These are phyloP conservation scores for Botrytis hyacinthi DNA, from an alignment of 2,329 filamentous ascomycete genomes.

Conservation along the genomic window DNA sequence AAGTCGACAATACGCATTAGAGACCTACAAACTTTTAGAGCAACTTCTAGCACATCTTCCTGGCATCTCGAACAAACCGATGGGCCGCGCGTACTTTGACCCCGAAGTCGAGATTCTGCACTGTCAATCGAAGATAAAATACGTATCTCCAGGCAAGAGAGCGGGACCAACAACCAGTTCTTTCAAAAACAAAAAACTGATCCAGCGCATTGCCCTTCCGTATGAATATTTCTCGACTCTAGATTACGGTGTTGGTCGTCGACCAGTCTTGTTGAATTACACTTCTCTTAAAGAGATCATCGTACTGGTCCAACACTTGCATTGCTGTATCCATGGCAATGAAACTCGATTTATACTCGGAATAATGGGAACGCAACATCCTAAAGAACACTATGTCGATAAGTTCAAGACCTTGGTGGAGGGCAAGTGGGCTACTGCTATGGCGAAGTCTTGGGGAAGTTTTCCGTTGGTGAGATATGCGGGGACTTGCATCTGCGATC, in stretches of 20 bases:
- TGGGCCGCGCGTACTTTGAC: neutral
- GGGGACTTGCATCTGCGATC: neutral
- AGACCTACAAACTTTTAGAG: neutral
- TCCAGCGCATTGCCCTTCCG: neutral
- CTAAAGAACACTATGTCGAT: neutral
- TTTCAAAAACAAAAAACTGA: neutral
- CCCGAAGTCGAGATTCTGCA: neutral
- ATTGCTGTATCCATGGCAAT: neutral
- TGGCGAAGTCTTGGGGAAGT: neutral
- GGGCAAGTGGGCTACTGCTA: neutral
- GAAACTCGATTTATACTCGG: neutral
- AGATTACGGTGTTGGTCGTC: neutral
- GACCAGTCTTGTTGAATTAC: neutral
- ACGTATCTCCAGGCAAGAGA: fast-evolving
- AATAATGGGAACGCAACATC: neutral
- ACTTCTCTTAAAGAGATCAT: neutral
- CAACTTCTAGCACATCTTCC: neutral
- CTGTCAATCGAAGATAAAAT: fast-evolving
- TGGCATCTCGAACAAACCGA: fast-evolving
- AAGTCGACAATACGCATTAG: neutral
- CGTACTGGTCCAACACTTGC: neutral
- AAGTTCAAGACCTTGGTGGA: neutral
- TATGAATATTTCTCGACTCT: neutral
- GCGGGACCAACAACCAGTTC: neutral
- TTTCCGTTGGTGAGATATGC: neutral